Base-by-base conservation (phyloP, 2,329 filamentous ascomycete species). In the Colletotrichum limetticola region DNA sequence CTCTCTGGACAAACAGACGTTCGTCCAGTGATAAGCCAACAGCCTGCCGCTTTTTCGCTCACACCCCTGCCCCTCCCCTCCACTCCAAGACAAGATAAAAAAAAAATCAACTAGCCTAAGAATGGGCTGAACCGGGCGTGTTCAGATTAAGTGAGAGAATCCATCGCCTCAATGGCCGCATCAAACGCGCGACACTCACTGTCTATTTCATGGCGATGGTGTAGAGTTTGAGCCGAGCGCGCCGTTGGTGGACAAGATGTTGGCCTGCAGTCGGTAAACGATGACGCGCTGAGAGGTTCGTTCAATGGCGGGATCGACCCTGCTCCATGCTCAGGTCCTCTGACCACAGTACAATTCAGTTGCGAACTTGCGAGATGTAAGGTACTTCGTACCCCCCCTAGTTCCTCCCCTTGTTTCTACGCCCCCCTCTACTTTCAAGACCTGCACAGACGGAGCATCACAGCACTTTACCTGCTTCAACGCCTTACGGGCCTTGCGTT, bases 251-350 rank as follows among this genome's bases (percentile, higher is more conserved):
- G 64, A 67, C 53, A 58, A 37, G 24, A 22, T 68, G 58, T 63
- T 67, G 57, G 68, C 68, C 63, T 59, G 37, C 56, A 67, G 62
- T 67, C 63, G 59, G 62, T 42, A 62, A 66, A 66, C 52, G 58
- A 73, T 68, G 69, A 72, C 68, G 64, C 68, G 64, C 68, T 63
- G 64, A 68, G 66, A 69, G 42, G 69, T 74, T 74, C 69, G 72
- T 74, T 69, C 64, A 66, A 66, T 72, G 56, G 70, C 60, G 62
- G 70, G 70, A 72, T 74, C 49, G 56, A 32, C 66, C 70, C 62
- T 74, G 66, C 66, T 64, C 42, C 53, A 49, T 5, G 6, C 56
- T 26, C 28, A 57, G 53, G 65, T 58, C n/a, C 46, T 46, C 22
- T 46, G 8, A 32, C 30, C 30, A 11, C 30, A 32, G 30, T 62